Evolutionary conservation across 352 stramenopile species (phyloP).

Genomic region (Globisporangium takayamanum): DNA sequence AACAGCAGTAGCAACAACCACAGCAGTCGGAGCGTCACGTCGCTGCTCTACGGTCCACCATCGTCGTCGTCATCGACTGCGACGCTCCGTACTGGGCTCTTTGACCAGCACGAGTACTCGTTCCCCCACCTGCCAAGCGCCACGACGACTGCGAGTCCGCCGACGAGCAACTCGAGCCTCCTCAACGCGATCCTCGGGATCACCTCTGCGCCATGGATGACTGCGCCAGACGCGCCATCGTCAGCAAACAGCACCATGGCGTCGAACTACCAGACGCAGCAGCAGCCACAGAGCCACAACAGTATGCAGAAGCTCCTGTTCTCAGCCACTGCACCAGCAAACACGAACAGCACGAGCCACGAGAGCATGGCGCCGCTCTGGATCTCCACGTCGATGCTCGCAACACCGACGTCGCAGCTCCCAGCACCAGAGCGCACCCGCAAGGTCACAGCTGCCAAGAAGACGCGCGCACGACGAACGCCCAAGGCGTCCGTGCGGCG

Average conservation of each 20-base stretch:
- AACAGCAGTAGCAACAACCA: background rate
- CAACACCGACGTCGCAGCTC: conserved; percentile 11
- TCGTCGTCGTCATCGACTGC: background rate
- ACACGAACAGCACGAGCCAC: background rate
- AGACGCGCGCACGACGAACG: conserved; percentile 1
- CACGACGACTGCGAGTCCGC: background rate
- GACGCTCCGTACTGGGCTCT: background rate
- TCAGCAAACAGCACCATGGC: too few relatives aligned
- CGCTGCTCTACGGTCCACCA: too few relatives aligned
- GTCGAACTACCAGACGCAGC: background rate
- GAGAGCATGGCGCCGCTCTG: conserved; percentile 5
- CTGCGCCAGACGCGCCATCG: too few relatives aligned
- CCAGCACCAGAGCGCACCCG: conserved; percentile 5
- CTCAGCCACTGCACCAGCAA: background rate
- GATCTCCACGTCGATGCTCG: conserved; percentile 16
- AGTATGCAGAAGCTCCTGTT: conserved; percentile 10
- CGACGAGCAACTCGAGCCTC: conserved; percentile 3
- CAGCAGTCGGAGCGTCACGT: background rate
- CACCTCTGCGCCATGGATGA: conserved; percentile 5
- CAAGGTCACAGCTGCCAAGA: conserved; percentile 12
- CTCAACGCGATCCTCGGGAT: conserved; percentile 11
- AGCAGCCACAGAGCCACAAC: background rate
- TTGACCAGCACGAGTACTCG: conserved; percentile 6
- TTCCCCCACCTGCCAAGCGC: background rate
- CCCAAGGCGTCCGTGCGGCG: background rate